These are phyloP conservation scores for Microthyrium microscopicum DNA, from an alignment of 2,329 filamentous ascomycete species.

Conservation along the genomic window DNA sequence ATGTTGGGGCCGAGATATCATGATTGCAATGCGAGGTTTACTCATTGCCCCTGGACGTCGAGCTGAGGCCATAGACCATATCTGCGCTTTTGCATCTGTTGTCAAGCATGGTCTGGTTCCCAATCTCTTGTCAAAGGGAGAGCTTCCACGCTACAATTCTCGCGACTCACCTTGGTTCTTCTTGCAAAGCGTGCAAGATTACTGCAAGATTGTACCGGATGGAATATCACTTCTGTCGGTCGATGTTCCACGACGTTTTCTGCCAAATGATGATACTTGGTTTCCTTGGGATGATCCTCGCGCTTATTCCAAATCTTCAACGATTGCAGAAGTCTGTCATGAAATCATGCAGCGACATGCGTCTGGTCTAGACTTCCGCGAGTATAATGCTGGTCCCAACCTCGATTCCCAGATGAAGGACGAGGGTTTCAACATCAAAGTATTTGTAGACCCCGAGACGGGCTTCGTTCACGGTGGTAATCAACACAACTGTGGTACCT, in stretches of 20 bases:
- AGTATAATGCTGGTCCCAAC: slow-evolving; percentile 78
- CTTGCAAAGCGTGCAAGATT: slow-evolving; percentile 90
- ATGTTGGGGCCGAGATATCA: slow-evolving; percentile 95
- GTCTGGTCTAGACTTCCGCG: slow-evolving; percentile 74
- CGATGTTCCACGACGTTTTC: slow-evolving; percentile 66
- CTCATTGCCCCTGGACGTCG: slow-evolving; percentile 80
- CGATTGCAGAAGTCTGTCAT: slow-evolving; percentile 77
- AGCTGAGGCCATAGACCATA: slow-evolving; percentile 81
- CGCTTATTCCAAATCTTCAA: slow-evolving; percentile 72
- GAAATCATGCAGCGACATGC: slow-evolving; percentile 89
- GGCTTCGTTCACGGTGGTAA: slow-evolving; percentile 91
- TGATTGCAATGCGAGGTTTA: slow-evolving; percentile 87
- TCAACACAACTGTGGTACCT: slow-evolving; percentile 89
- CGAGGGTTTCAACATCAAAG: slow-evolving; percentile 81
- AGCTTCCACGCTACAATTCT: slow-evolving; percentile 81
- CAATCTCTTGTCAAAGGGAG: slow-evolving; percentile 76
- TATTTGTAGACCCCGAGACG: slow-evolving; percentile 78
- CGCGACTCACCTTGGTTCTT: slow-evolving; percentile 97
- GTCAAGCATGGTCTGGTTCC: slow-evolving; percentile 98
- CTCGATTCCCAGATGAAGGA: slow-evolving; percentile 89
- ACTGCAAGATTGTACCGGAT: slow-evolving; percentile 62
- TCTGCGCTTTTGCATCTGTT: slow-evolving; percentile 85
- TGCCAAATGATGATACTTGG: slow-evolving; percentile 93
- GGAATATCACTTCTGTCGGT: slow-evolving; percentile 59
- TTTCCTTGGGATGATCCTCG: slow-evolving; percentile 66